phyloP scores from a whole-genome alignment of 352 stramenopile species.

The Blastocystis sp. region DNA sequence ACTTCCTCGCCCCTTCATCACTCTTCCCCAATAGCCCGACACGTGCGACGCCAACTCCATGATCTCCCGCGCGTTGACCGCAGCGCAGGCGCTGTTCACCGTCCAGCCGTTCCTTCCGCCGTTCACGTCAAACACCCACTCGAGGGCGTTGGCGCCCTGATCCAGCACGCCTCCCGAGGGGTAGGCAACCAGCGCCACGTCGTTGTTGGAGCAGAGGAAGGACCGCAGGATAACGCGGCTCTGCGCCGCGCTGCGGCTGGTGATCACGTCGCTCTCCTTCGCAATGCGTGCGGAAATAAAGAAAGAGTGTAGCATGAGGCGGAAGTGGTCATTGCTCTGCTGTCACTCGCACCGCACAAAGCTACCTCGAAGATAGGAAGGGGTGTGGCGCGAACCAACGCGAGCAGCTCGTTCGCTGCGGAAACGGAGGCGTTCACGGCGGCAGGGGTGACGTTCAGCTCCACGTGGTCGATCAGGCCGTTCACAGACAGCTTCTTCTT shows the following conservation, averaged over 20 bases:
- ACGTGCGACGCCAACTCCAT: not conserved
- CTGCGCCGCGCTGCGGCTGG: not conserved
- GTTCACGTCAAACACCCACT: not conserved
- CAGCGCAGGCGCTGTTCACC: not conserved
- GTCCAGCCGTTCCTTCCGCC: not conserved
- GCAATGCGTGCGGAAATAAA: not conserved
- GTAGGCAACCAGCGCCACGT: not conserved
- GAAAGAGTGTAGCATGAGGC: not conserved
- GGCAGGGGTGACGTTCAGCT: not conserved
- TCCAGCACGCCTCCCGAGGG: not conserved
- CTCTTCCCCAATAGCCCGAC: not conserved
- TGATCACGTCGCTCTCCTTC: not conserved
- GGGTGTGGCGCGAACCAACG: not conserved
- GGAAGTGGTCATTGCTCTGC: not conserved
- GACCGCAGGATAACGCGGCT: not conserved
- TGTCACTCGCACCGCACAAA: not conserved
- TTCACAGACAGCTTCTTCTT: constrained; percentile 11
- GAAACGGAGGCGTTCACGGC: not conserved
- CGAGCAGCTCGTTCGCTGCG: constrained; percentile 18
- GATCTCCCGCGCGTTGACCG: not conserved
- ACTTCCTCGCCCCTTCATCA: not conserved
- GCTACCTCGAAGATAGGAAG: not conserved
- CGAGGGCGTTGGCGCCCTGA: not conserved
- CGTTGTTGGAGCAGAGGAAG: not conserved
- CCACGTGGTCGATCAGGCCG: not conserved